phyloP scores from a whole-genome alignment of 2,329 filamentous ascomycete species.

The Delphinella strobiligena region DNA sequence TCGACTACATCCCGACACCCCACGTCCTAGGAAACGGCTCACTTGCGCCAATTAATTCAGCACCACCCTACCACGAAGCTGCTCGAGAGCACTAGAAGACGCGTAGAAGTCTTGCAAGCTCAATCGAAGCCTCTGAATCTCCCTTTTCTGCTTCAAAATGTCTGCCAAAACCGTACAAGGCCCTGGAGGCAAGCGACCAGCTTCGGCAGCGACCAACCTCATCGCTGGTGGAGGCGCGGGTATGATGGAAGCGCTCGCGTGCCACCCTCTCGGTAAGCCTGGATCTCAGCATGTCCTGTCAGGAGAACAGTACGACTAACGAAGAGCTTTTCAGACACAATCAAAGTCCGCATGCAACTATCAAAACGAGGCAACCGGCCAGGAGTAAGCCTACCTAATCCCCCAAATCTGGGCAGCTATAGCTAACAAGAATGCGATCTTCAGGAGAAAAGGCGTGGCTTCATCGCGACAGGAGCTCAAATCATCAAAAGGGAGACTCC shows the following conservation, averaged over 20 bases:
- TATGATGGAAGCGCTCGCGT: conserved; percentile 97
- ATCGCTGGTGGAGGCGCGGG: conserved; percentile 93
- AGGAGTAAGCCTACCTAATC: conserved; percentile 43
- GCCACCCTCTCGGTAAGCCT: conserved; percentile 77
- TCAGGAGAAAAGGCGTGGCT: conserved; percentile 66
- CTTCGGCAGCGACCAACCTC: conserved; percentile 79
- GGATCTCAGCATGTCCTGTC: background rate
- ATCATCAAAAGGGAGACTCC: conserved; percentile 87
- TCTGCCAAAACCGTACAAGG: conserved; percentile 47
- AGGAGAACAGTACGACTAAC: background rate
- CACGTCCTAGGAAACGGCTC: too few species aligned
- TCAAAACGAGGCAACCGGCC: conserved; percentile 73
- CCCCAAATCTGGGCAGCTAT: conserved; percentile 4
- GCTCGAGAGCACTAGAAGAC: background rate
- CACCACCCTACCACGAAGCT: too few species aligned
- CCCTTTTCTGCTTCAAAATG: conserved; percentile 29
- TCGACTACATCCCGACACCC: too few species aligned
- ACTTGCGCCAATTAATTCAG: too few species aligned
- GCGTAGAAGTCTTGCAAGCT: background rate
- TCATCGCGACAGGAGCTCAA: conserved; percentile 71
- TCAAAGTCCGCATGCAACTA: conserved; percentile 99
- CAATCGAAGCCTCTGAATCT: background rate
- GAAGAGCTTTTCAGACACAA: conserved; percentile 59
- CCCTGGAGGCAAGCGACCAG: conserved; percentile 57
- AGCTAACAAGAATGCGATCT: conserved; percentile 1